Percentiles rank a stretch among this genome's conserved stretches.
phyloP scores from a whole-genome alignment of 2,329 filamentous ascomycete genomes.

The Aspergillus alliaceus region DNA sequence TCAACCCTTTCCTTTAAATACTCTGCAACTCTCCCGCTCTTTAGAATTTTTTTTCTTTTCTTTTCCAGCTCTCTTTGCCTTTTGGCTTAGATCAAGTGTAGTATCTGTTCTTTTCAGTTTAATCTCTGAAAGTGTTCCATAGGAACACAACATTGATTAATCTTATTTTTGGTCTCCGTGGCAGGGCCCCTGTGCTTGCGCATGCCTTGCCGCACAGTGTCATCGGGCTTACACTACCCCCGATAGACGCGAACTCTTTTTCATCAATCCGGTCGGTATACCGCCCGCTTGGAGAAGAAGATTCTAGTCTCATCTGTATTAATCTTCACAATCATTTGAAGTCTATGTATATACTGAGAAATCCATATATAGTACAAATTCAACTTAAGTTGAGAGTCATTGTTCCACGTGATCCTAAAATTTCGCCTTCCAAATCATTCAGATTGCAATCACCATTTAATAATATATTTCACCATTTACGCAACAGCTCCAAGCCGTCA shows the following conservation, averaged over 20 bases:
- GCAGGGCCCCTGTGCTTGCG: constrained; percentile 70
- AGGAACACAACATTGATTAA: constrained; percentile 74
- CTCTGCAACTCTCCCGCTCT: constrained; percentile 15
- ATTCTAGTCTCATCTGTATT: background rate
- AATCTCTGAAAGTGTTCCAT: constrained; percentile 84
- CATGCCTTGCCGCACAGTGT: constrained; percentile 67
- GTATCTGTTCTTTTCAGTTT: constrained; percentile 98
- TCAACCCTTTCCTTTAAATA: constrained; percentile 30
- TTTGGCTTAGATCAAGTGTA: constrained; percentile 87
- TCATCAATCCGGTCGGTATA: constrained; percentile 59
- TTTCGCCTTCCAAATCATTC: background rate
- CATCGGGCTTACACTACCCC: constrained; percentile 74
- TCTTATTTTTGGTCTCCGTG: constrained; percentile 69
- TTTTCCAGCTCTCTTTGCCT: constrained; percentile 54
- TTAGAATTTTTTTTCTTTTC: constrained; percentile 44
- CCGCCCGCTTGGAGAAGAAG: constrained; percentile 60
- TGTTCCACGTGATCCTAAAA: too few species aligned
- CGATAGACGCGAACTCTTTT: constrained; percentile 67
- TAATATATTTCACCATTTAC: background rate
- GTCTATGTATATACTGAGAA: too few species aligned
- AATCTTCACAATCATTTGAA: too few species aligned
- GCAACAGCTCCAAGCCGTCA: background rate
- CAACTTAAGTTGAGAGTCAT: too few species aligned
- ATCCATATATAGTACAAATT: too few species aligned
- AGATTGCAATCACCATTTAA: background rate